Base-by-base conservation (phyloP, 148 eudicot genomes). In the Bassia scoparia region DNA sequence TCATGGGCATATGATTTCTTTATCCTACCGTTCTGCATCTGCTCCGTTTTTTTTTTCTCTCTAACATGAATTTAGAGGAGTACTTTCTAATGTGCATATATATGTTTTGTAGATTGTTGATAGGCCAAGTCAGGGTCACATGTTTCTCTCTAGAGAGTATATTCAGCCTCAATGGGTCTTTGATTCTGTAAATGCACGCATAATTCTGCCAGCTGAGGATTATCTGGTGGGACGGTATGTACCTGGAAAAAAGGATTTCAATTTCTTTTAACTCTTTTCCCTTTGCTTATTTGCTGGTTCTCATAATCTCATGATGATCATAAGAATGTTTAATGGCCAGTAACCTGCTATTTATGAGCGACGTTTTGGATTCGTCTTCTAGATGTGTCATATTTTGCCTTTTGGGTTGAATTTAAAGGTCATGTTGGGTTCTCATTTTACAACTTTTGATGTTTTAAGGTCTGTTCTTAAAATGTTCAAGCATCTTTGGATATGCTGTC, bases 121-220 rank as follows among this genome's bases (percentile, higher is more conserved):
- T 69, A 86, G 98, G 74, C 98, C 97, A 61, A 76, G 84, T 21
- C 91, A 87, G 80, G 89, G 82, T 30, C 89, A 78, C 48, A 82
- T 77, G 76, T 86, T 87, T 75, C 91, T 87, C 38, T 86, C 97
- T 46, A 75, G 98, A 77, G 97, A 89, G 37, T 95, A 95, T 85
- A 81, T 95, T 65, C 98, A 95, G 80, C 98, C 98, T 14, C 98
- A 95, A 79, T 95, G 98, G 98, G 81, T 89, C 27, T 94, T 81
- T 74, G 98, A 94, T 82, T 84, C 90, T 77, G 87, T 94, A 35
- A 94, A 94, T 83, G 87, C 96, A 33, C 91, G 88, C 26, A 82
- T 95, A 59, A 74, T 95, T 71, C 80, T 95, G 79, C 98, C 98
- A 17, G 86, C 88, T 71, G 98, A 91, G 72, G 89, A 85, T 14